Percentiles rank a stretch among this genome's conserved stretches.
Evolutionary conservation across 306 rosid genomes (phyloP).

Genomic region (Pueraria montana): DNA sequence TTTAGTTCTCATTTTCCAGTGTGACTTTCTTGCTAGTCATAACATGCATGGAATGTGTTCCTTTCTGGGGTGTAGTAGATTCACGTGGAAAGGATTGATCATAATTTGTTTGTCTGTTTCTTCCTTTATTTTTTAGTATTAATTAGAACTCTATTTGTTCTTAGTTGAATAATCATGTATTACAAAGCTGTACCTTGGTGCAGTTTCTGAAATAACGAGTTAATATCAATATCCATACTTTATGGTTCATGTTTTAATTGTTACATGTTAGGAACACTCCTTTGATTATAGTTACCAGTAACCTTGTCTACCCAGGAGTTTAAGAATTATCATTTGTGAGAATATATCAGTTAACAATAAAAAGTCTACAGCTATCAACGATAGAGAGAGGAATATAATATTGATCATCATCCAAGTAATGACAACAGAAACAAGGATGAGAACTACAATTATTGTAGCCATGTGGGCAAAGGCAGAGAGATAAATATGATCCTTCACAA

Average conservation of each 20-base stretch:
- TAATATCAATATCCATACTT: neutral
- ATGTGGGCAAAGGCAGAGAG: neutral
- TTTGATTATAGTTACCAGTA: neutral
- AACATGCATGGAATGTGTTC: neutral
- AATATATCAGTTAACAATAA: neutral
- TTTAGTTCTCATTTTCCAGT: neutral
- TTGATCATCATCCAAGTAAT: neutral
- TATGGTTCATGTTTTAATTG: too few species aligned
- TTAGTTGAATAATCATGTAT: neutral
- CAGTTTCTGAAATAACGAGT: constrained; percentile 26
- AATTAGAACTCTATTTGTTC: constrained; percentile 1
- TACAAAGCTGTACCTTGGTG: neutral
- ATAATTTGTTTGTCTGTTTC: neutral
- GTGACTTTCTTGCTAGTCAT: constrained; percentile 1
- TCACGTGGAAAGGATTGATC: neutral
- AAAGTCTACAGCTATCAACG: neutral
- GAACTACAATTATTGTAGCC: neutral
- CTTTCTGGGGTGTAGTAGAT: neutral
- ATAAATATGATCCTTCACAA: neutral
- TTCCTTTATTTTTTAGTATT: neutral
- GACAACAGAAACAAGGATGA: neutral
- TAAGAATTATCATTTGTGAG: neutral
- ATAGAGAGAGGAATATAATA: neutral
- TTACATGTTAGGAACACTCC: neutral
- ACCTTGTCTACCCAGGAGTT: neutral